A percentile compares a stretch with the other conserved stretches of the same genome.
Evolutionary conservation across 495 filamentous ascomycete species (phyloP).

Genomic region (Xylaria sp.): DNA sequence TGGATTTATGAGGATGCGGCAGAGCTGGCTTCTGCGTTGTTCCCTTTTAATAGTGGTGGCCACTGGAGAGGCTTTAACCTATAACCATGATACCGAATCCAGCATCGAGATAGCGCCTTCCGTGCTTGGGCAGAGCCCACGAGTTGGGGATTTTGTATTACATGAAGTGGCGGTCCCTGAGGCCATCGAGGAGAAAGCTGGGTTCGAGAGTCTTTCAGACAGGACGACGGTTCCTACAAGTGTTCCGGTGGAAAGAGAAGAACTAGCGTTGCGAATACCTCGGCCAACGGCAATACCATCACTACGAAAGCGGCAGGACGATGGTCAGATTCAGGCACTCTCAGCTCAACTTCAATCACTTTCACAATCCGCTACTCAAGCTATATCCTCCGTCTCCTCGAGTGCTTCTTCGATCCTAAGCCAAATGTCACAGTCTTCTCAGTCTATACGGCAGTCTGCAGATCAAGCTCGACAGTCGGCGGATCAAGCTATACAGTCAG

Average conservation of each 20-base stretch:
- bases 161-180: conserved; percentile 1
- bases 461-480: conserved; percentile 41
- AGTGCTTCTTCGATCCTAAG: conserved; percentile 42
- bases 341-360: conserved; percentile 45
- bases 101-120: not conserved
- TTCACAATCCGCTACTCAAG: conserved; percentile 45
- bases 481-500: conserved; percentile 37
- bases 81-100: conserved; percentile 29
- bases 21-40: conserved; percentile 39
- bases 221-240: conserved; percentile 29
- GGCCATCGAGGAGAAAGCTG: conserved; percentile 19
- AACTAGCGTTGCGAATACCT: conserved; percentile 30
- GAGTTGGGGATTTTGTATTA: not conserved
- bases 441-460: conserved; percentile 39
- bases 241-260: conserved; percentile 30
- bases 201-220: conserved; percentile 21
- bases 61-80: conserved; percentile 37
- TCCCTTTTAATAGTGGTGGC: conserved; percentile 38
- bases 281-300: conserved; percentile 31
- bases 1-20: conserved; percentile 40
- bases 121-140: not conserved
- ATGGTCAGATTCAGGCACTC: conserved; percentile 50
- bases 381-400: conserved; percentile 43
- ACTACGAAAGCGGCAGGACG: conserved; percentile 45
- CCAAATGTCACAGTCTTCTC: conserved; percentile 38